A percentile compares a stretch with the other conserved stretches of the same genome.
phyloP scores from a whole-genome alignment of 305 asterid species.

The Solanum chacoense region DNA sequence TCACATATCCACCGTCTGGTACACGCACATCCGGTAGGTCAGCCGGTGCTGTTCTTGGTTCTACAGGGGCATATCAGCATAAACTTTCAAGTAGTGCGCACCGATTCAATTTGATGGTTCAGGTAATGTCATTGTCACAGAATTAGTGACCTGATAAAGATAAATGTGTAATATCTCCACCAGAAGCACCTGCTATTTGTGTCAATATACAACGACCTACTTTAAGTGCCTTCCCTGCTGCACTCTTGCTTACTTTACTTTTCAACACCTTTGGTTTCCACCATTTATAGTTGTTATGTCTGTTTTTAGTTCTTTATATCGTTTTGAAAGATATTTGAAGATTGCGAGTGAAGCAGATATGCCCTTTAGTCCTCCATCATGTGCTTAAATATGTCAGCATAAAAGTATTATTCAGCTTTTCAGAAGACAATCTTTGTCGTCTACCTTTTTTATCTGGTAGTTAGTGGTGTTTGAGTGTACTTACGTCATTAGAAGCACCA shows the following conservation, averaged over 20 bases:
- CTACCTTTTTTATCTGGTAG: background rate
- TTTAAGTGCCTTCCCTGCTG: background rate
- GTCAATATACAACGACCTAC: background rate
- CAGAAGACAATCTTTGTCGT: background rate
- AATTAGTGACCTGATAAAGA: background rate
- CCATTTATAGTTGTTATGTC: background rate
- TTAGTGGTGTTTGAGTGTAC: background rate
- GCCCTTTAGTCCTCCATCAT: background rate
- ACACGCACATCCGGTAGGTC: conserved; percentile 63
- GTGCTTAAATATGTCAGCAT: background rate
- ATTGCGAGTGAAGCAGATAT: background rate
- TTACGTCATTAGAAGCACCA: background rate
- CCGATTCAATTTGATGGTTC: conserved; percentile 87
- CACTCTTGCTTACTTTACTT: background rate
- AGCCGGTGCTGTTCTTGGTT: conserved; percentile 32
- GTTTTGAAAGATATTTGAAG: background rate
- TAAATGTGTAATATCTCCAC: background rate
- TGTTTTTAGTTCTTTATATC: background rate
- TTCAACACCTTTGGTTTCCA: background rate
- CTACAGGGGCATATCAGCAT: conserved; percentile 44
- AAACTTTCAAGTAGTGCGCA: conserved; percentile 97
- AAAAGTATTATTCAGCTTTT: background rate
- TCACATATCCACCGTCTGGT: conserved; percentile 61
- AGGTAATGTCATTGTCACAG: conserved; percentile 38
- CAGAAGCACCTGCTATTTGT: background rate